phyloP scores from a whole-genome alignment of 208 protist species.

The Trypanosoma scelopori region DNA sequence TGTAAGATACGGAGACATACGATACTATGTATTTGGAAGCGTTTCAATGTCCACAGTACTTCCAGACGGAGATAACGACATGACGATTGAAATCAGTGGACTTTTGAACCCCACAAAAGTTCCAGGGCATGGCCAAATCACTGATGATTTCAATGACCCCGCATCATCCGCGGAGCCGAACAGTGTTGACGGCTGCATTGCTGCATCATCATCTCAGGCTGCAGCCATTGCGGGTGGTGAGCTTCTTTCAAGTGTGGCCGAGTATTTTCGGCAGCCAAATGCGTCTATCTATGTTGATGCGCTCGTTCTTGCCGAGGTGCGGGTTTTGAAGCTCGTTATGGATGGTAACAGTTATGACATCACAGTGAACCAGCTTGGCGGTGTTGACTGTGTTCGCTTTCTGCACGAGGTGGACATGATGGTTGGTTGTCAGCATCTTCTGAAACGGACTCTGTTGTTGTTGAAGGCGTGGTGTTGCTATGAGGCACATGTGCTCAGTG shows the following conservation, averaged over 20 bases:
- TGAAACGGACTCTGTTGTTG: slow-evolving; percentile 90
- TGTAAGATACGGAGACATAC: slow-evolving; percentile 48
- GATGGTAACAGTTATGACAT: slow-evolving; percentile 87
- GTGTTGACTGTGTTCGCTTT: slow-evolving; percentile 89
- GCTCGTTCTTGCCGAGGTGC: slow-evolving; percentile 80
- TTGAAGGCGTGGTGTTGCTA: slow-evolving; percentile 92
- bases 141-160: neutral
- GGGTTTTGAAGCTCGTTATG: slow-evolving; percentile 90
- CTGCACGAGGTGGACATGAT: slow-evolving; percentile 83
- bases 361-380: slow-evolving; percentile 87
- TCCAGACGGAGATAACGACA: slow-evolving; percentile 88
- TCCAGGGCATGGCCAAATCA: slow-evolving; percentile 2
- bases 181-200: neutral
- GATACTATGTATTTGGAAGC: slow-evolving; percentile 87
- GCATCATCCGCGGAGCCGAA: neutral
- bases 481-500: slow-evolving; percentile 88
- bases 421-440: slow-evolving; percentile 78
- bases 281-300: slow-evolving; percentile 72
- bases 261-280: slow-evolving; percentile 52
- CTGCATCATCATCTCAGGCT: slow-evolving; percentile 55
- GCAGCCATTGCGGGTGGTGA: slow-evolving; percentile 64
- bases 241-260: slow-evolving; percentile 61
- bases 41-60: slow-evolving; percentile 86
- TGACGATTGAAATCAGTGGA: slow-evolving; percentile 81
- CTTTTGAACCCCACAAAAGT: slow-evolving; percentile 35